These are phyloP conservation scores for Protomyces gravidus DNA, from an alignment of 1,139 yeast genomes.

Conservation along the genomic window DNA sequence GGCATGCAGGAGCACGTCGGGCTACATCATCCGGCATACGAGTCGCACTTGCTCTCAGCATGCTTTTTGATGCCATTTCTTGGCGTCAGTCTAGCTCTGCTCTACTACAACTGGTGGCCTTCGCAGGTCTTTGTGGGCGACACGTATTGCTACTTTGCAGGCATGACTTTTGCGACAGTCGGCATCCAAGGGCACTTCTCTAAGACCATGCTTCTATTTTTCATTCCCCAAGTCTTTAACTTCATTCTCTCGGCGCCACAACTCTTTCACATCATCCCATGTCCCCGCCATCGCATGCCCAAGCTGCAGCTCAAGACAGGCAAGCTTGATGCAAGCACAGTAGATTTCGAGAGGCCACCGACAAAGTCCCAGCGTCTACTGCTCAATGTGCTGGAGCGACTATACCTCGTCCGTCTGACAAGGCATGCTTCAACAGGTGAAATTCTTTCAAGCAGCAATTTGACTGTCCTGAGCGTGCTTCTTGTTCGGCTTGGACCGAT, in stretches of 20 bases:
- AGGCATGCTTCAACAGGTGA: constrained; percentile 38
- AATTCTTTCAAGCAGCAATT: constrained; percentile 60
- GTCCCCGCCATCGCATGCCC: constrained; percentile 95
- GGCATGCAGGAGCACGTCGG: constrained; percentile 42
- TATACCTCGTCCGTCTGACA: constrained; percentile 53
- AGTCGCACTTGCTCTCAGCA: constrained; percentile 77
- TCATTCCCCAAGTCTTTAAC: constrained; percentile 85
- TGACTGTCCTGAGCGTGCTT: constrained; percentile 78
- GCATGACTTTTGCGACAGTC: constrained; percentile 97
- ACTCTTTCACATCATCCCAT: constrained; percentile 74
- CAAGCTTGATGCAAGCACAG: constrained; percentile 69
- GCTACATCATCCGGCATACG: constrained; percentile 59
- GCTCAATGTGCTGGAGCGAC: constrained; percentile 43
- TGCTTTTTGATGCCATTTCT: constrained; percentile 77
- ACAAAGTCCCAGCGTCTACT: constrained; percentile 40
- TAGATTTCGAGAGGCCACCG: constrained; percentile 42
- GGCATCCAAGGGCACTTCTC: constrained; percentile 96
- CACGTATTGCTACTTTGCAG: constrained; percentile 94
- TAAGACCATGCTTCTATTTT: constrained; percentile 77
- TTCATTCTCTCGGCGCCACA: constrained; percentile 89
- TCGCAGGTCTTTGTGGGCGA: constrained; percentile 95
- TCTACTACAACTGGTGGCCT: constrained; percentile 75
- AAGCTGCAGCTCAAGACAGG: constrained; percentile 64
- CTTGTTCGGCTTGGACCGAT: constrained; percentile 86
- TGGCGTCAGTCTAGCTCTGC: constrained; percentile 75